Evolutionary conservation across 257 asterid species (phyloP).

Genomic region (Galeopsis tetrahit): DNA sequence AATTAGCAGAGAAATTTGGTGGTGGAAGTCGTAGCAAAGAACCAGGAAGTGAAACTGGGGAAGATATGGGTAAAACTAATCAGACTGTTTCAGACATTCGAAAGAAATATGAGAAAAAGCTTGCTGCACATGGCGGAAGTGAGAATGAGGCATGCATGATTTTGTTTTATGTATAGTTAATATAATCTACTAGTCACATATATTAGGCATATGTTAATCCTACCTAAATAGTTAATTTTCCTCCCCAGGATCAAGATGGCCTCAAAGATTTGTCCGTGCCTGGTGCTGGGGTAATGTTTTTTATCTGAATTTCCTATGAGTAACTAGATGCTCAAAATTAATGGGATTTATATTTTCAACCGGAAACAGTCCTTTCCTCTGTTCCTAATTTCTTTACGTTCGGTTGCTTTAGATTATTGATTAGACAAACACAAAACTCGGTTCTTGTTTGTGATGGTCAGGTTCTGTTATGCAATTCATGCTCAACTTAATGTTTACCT

Average conservation of each 20-base stretch:
- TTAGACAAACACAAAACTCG: conserved; percentile 16
- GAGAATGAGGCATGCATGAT: conserved; percentile 66
- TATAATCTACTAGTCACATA: conserved; percentile 30
- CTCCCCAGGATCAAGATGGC: conserved; percentile 68
- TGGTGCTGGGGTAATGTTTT: conserved; percentile 84
- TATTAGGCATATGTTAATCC: conserved; percentile 28
- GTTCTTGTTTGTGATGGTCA: conserved; percentile 14
- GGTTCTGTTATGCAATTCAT: conserved; percentile 23
- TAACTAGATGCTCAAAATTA: conserved; percentile 1
- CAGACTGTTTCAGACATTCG: conserved; percentile 84
- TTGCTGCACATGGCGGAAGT: conserved; percentile 80
- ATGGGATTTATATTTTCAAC: conserved; percentile 10
- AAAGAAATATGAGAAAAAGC: conserved; percentile 94
- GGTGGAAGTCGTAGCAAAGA: conserved; percentile 78
- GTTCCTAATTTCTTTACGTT: conserved; percentile 25
- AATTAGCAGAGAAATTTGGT: conserved; percentile 95
- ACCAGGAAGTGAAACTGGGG: conserved; percentile 64
- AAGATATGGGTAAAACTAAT: conserved; percentile 60
- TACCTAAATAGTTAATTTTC: conserved; percentile 33
- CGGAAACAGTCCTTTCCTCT: conserved; percentile 21
- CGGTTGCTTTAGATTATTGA: conserved; percentile 24
- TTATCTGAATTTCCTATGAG: conserved; percentile 28
- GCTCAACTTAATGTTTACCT: conserved; percentile 2
- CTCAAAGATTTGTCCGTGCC: conserved; percentile 80
- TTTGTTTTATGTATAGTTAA: conserved; percentile 30